Evolutionary conservation across 148 eudicot genomes (phyloP), one percentile per base, ranked within the genome.

Genomic region (Vaccinium macrocarpon): DNA sequence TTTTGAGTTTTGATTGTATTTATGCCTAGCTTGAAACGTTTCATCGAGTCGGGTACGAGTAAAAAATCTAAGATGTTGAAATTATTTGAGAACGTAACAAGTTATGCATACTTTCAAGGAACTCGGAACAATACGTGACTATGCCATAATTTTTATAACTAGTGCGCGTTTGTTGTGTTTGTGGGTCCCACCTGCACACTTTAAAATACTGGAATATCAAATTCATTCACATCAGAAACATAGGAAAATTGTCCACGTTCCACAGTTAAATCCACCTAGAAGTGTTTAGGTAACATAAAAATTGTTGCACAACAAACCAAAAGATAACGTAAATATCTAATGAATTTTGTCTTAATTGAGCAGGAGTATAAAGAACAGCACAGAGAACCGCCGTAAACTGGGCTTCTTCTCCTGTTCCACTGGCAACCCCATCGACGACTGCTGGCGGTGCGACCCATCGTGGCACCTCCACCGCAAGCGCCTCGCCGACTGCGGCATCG

Each of bases 401-500:
- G 98, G 98, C 0, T 95, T 77, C 68, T 94, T 94, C 88, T 91
- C 98, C 29, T 95, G 98, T 72, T 94, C 90, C 23, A 94, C 97
- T 2, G 98, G 98, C 21, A 95, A 95, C 50, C 96, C 98, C 12
- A 91, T 95, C 0, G 98, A 95, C 68, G 98, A 95, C 64, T 95
- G 98, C 90, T 95, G 98, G 98, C 91, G 98, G 8, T 95, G 98
- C 68, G 98, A 95, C 87, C 88, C 87, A 1, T 82, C 91, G 59
- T 95, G 98, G 98, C 86, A 86, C 14, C 88, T 78, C 3, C 89
- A 95, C 91, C 97, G 98, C 83, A 91, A 89, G 73, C 93, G 93
- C 74, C 89, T 95, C 1, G 98, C 97, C 35, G 93, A 94, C 84
- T 95, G 98, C 62, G 92, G 89, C 76, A 95, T 92, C 64, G 98